These are phyloP conservation scores for Madurella fahalii DNA, from an alignment of 2,329 filamentous ascomycete genomes.

Conservation along the genomic window DNA sequence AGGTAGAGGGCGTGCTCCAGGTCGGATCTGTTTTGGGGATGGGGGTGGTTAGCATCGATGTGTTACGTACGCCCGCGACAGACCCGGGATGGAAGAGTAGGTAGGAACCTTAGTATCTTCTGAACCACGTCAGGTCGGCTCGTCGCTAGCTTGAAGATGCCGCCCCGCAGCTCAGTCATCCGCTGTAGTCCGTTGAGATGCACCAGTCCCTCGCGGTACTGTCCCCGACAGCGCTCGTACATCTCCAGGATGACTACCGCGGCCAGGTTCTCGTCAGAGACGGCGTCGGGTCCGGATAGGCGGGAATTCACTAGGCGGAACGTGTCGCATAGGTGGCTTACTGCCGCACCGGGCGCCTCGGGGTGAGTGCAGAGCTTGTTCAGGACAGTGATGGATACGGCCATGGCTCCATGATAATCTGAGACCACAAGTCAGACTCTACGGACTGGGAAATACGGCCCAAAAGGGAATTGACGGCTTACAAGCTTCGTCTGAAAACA, in stretches of 20 bases:
- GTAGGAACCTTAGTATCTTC: slow-evolving; percentile 8
- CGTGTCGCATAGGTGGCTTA: slow-evolving; percentile 27
- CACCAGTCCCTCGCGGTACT: slow-evolving; percentile 24
- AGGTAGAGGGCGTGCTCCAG: slow-evolving; percentile 11
- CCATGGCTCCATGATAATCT: slow-evolving; percentile 31
- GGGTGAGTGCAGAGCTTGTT: not conserved
- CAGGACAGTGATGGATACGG: slow-evolving; percentile 10
- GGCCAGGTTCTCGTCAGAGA: slow-evolving; percentile 29
- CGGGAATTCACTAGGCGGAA: slow-evolving; percentile 30
- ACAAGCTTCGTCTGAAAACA: slow-evolving; percentile 29
- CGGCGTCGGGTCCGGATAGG: slow-evolving; percentile 24
- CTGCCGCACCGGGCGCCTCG: slow-evolving; percentile 8
- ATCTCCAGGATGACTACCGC: slow-evolving; percentile 26
- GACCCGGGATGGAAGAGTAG: not conserved
- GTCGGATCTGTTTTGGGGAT: slow-evolving; percentile 1
- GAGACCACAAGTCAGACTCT: not conserved
- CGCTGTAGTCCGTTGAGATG: slow-evolving; percentile 31
- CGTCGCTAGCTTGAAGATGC: slow-evolving; percentile 21
- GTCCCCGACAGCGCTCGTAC: slow-evolving; percentile 26
- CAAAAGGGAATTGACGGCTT: slow-evolving; percentile 2
- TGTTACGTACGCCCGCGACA: too few species aligned
- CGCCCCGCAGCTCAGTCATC: slow-evolving; percentile 32
- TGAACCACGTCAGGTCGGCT: not conserved
- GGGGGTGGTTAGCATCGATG: too few species aligned
- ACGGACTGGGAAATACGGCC: not conserved